Evolutionary conservation across 2,329 filamentous ascomycete species (phyloP), one percentile per base, ranked within the genome.

Genomic region (Neurospora crassa): DNA sequence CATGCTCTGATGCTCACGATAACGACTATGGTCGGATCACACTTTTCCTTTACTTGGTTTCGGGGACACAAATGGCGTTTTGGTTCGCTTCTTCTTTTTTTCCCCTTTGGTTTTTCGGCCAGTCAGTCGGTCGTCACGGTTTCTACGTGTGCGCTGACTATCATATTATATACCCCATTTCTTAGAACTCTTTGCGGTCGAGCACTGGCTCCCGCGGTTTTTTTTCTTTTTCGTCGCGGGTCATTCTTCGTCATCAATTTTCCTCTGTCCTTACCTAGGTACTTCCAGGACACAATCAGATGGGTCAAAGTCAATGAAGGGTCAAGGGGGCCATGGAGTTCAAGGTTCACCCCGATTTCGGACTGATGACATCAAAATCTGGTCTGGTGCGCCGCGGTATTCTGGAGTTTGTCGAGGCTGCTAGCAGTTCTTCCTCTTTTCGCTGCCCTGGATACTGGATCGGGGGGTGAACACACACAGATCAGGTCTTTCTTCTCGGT

Each of bases 161-260:
- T 24, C 24, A 16, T 34, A 24, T 59, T 2, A 12, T 34, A 59
- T 59, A 59, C 47, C 47, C 47, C 47, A 6, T 59, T 10, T 34
- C 20, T 3, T 59, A 40, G 18, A 40, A 37, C 34, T 37, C 34
- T 69, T 69, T 68, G 45, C 72, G 72, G 72, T 73, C 41, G 72
- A 73, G 72, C 71, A 29, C 40, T 69, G 72, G 42, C 72, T 73
- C 72, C 72, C 71, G 72, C 47, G 12, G 24, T 59, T 59, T 34
- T 2, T 29, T 18, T 2, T 59, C 34, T 1, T 24, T 72, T n/a
- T n/a, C n/a, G n/a, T n/a, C n/a, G n/a, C 37, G 68, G 71, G 40
- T 67, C 42, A 67, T 45, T 59, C 12, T 41, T 63, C 42, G 37
- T 40, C 16, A 18, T 29, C 10, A 11, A n/a, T n/a, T 45, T 53